Conservation (phyloP, 352 stramenopile genomes). For the Pythium myriotylum region DNA sequence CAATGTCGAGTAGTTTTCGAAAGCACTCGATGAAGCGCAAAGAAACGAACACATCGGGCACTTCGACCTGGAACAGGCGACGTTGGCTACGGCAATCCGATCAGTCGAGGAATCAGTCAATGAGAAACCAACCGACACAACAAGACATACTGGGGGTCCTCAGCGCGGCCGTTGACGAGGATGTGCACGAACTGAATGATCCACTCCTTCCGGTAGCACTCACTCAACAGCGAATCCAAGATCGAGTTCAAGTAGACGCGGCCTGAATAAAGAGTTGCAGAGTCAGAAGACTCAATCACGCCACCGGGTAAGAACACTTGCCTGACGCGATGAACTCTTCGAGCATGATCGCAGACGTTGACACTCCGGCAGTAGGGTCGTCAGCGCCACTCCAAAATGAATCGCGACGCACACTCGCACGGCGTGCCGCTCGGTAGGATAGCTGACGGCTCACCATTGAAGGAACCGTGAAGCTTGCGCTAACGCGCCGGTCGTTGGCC, state of each 20-base stretch:
- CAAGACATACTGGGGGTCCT: constrained; percentile 57
- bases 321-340: constrained; percentile 76
- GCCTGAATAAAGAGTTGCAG: constrained; percentile 23
- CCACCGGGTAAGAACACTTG: constrained; percentile 11
- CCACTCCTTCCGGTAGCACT: constrained; percentile 79
- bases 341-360: constrained; percentile 50
- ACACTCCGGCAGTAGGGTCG: constrained; percentile 31
- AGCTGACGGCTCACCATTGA: constrained; percentile 40
- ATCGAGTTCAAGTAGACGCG: constrained; percentile 78
- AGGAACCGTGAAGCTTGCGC: constrained; percentile 42
- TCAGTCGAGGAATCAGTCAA: background rate
- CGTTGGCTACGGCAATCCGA: constrained; percentile 36
- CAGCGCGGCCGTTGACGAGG: constrained; percentile 59
- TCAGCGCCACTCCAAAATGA: constrained; percentile 46
- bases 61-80: constrained; percentile 71
- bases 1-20: constrained; percentile 72
- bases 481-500: constrained; percentile 50
- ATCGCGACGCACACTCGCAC: constrained; percentile 44
- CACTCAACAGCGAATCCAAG: constrained; percentile 73
- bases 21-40: constrained; percentile 63
- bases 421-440: constrained; percentile 46
- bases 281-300: background rate
- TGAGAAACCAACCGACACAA: background rate
- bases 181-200: constrained; percentile 70
- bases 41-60: constrained; percentile 47